Evolutionary conservation across 148 eudicot species (phyloP).

Genomic region (Persicaria tinctoria): DNA sequence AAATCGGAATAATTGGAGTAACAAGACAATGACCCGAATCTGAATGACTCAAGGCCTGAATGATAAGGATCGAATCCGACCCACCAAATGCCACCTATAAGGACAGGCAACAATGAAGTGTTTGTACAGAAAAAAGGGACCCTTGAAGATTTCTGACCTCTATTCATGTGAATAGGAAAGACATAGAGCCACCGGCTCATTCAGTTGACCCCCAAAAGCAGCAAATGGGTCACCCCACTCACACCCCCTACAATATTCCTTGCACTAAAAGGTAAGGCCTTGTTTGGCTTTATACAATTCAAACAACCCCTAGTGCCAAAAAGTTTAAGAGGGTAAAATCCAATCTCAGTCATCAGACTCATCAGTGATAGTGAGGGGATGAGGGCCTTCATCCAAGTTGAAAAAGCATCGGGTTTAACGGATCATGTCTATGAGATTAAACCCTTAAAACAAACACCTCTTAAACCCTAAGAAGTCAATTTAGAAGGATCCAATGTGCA

Average conservation of each 20-base stretch:
- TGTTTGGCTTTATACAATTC: conserved; percentile 4
- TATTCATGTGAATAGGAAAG: neutral
- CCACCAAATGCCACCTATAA: neutral
- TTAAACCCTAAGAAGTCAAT: conserved; percentile 15
- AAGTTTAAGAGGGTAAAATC: conserved; percentile 8
- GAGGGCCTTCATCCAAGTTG: conserved; percentile 13
- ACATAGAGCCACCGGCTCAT: conserved; percentile 7
- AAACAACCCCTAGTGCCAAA: conserved; percentile 9
- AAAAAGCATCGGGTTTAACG: conserved; percentile 33
- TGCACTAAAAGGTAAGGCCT: conserved; percentile 5
- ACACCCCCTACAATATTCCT: neutral
- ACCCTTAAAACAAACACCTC: conserved; percentile 6
- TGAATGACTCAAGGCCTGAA: neutral
- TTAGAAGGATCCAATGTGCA: conserved; percentile 22
- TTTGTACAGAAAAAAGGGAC: neutral
- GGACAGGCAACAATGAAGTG: neutral
- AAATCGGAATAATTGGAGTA: neutral
- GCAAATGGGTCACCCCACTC: neutral
- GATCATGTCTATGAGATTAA: conserved; percentile 36
- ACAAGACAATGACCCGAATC: neutral
- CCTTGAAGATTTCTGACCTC: neutral
- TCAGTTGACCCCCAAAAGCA: neutral
- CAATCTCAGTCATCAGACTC: conserved; percentile 4
- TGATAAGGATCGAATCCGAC: neutral
- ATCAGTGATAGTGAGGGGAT: neutral